These are phyloP conservation scores for Rhododendron molle DNA, from an alignment of 148 eudicot species.

Conservation along the genomic window DNA sequence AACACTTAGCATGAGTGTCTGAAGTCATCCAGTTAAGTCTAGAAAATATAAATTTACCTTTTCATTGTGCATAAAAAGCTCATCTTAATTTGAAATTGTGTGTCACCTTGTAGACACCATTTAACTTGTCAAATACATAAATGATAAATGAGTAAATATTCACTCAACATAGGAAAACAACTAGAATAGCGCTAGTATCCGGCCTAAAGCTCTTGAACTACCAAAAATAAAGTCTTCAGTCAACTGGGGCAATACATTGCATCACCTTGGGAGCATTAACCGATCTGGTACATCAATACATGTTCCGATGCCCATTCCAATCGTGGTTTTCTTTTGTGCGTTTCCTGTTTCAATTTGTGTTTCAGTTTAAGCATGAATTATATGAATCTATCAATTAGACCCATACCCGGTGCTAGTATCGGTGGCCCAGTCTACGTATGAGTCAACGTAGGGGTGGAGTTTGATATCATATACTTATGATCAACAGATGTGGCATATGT, in stretches of 20 bases:
- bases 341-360: neutral
- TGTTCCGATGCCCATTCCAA: neutral
- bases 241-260: too few species aligned
- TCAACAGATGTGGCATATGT: neutral
- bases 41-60: neutral
- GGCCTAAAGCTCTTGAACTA: too few species aligned
- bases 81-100: neutral
- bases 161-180: neutral
- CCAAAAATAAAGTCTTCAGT: too few species aligned
- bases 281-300: neutral
- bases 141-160: neutral
- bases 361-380: neutral
- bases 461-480: neutral
- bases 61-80: neutral
- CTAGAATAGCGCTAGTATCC: neutral
- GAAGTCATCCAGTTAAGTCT: neutral
- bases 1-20: neutral
- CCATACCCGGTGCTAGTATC: neutral
- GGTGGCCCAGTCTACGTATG: neutral
- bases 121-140: neutral
- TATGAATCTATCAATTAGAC: neutral
- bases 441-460: neutral
- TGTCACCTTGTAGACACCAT: neutral
- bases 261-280: neutral
- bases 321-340: neutral